These are phyloP conservation scores for Mycena olivaceomarginata DNA, from an alignment of 768 basidiomycete species.

Conservation along the genomic window DNA sequence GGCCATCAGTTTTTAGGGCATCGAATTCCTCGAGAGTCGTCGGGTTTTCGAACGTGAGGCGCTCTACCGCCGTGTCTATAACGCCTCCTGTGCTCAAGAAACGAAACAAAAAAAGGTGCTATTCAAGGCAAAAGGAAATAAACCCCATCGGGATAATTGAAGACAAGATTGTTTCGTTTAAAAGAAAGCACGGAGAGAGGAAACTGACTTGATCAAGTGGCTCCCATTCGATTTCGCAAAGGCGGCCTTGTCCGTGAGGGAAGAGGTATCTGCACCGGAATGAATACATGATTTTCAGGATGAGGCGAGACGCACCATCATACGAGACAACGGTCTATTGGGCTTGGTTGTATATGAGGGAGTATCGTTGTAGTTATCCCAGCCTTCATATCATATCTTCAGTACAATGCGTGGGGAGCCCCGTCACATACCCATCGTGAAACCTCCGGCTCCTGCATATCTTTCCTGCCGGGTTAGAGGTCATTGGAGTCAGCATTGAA, in stretches of 20 bases:
- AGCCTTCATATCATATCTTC: slow-evolving; percentile 60
- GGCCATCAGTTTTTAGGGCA: background rate
- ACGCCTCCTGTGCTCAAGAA: too few relatives aligned
- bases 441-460: slow-evolving; percentile 67
- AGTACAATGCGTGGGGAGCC: background rate
- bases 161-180: too few relatives aligned
- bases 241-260: slow-evolving; percentile 71
- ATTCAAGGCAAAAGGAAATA: too few relatives aligned
- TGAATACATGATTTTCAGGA: background rate
- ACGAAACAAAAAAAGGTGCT: too few relatives aligned
- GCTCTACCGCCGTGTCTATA: background rate
- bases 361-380: slow-evolving; percentile 84
- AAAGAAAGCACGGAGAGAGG: too few relatives aligned
- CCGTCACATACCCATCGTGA: slow-evolving; percentile 63
- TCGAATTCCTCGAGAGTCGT: slow-evolving; percentile 18
- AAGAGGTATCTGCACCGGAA: slow-evolving; percentile 54
- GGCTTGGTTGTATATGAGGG: slow-evolving; percentile 70
- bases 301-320: slow-evolving; percentile 68
- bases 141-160: too few relatives aligned
- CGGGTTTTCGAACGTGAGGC: slow-evolving; percentile 7
- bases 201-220: slow-evolving; percentile 59
- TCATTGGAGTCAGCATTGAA: background rate
- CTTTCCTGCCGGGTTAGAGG: background rate
- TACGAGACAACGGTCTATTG: slow-evolving; percentile 77
- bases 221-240: slow-evolving; percentile 71